Conservation (phyloP, 148 eudicot species). For the Nepenthes gracilis region DNA sequence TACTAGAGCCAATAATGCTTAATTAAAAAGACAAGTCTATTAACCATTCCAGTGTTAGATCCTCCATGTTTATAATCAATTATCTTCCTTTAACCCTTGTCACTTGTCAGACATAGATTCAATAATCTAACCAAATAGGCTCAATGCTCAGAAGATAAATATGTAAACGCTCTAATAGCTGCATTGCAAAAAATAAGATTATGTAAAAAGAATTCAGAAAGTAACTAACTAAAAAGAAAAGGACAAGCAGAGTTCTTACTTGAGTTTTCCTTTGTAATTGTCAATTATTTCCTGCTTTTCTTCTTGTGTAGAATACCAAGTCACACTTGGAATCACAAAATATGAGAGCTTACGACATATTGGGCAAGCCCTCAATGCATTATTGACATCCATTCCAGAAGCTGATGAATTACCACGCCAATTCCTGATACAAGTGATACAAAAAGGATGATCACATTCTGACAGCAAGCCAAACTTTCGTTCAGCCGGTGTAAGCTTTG, state of each 20-base stretch:
- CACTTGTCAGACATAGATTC: too few relatives aligned
- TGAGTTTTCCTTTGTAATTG: constrained; percentile 75
- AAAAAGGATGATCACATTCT: constrained; percentile 94
- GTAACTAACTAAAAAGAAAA: too few relatives aligned
- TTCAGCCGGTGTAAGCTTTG: constrained; percentile 52
- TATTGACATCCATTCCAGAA: constrained; percentile 90
- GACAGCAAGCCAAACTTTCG: constrained; percentile 89
- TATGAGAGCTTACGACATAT: constrained; percentile 91
- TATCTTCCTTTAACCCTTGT: too few relatives aligned
- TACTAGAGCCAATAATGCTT: too few relatives aligned
- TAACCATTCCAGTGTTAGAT: too few relatives aligned
- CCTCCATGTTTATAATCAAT: too few relatives aligned
- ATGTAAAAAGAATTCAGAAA: too few relatives aligned
- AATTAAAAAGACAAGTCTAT: too few relatives aligned
- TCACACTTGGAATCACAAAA: constrained; percentile 95
- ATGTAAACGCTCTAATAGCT: too few relatives aligned
- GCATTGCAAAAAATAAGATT: too few relatives aligned
- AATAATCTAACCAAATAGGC: too few relatives aligned
- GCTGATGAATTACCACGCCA: constrained; percentile 87
- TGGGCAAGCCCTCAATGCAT: constrained; percentile 90
- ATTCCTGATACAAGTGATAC: constrained; percentile 76
- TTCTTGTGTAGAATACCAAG: constrained; percentile 76
- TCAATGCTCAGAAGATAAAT: too few relatives aligned
- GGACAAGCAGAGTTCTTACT: constrained; percentile 24
- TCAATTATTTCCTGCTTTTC: constrained; percentile 78